These are phyloP conservation scores for Calocybe gangraenosa DNA, from an alignment of 768 basidiomycete species.

Conservation along the genomic window DNA sequence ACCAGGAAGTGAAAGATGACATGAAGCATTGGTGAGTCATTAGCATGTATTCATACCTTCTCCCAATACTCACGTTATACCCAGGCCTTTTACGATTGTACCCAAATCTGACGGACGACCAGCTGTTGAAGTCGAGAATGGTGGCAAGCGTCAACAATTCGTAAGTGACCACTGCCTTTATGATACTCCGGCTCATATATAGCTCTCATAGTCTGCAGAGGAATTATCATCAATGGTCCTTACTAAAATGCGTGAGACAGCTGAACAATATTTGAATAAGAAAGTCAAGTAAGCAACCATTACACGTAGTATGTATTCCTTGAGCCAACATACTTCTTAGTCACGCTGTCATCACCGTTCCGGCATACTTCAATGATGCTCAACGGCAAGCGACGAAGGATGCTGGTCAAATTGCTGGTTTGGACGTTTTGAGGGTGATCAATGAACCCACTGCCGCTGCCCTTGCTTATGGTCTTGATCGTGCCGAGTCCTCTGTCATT, in stretches of 20 bases:
- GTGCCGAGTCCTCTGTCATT: constrained; percentile 78
- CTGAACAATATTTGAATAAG: constrained; percentile 90
- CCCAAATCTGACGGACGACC: constrained; percentile 70
- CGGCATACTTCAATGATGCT: constrained; percentile 99
- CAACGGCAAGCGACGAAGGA: constrained; percentile 99
- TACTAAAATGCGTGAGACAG: constrained; percentile 93
- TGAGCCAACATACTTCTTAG: constrained; percentile 31
- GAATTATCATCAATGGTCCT: constrained; percentile 87
- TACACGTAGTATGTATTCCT: not conserved
- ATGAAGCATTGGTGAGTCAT: constrained; percentile 69
- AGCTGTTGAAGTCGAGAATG: constrained; percentile 80
- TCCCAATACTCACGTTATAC: constrained; percentile 2
- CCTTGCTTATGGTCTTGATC: constrained; percentile 95
- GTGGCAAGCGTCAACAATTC: constrained; percentile 75
- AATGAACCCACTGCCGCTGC: constrained; percentile 99
- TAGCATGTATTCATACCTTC: not conserved
- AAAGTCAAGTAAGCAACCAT: constrained; percentile 76
- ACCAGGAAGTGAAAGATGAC: constrained; percentile 92
- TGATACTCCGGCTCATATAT: constrained; percentile 5
- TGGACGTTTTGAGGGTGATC: constrained; percentile 97
- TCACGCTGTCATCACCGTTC: constrained; percentile 91
- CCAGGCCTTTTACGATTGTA: constrained; percentile 80
- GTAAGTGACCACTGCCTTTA: constrained; percentile 39
- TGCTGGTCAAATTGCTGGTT: constrained; percentile 95
- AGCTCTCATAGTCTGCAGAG: constrained; percentile 66